These are phyloP conservation scores for Venturia pyrina DNA, from an alignment of 2,329 filamentous ascomycete genomes.

Conservation along the genomic window DNA sequence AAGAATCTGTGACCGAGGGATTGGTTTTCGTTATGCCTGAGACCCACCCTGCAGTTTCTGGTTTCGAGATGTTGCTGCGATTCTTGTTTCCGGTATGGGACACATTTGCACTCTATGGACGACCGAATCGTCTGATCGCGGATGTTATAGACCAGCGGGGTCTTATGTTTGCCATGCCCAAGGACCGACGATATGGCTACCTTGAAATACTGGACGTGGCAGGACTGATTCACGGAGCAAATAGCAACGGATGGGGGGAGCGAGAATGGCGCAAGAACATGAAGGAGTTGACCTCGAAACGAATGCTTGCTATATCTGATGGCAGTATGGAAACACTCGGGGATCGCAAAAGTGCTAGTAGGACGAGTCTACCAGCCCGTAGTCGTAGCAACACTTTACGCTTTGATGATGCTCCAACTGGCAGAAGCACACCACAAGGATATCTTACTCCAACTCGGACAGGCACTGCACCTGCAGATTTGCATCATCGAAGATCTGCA, in stretches of 20 bases:
- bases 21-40: conserved; percentile 99
- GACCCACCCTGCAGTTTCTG: conserved; percentile 77
- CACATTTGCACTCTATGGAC: conserved; percentile 82
- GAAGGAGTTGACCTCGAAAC: conserved; percentile 75
- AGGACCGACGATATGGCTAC: conserved; percentile 78
- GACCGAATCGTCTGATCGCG: conserved; percentile 75
- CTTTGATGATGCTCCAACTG: conserved; percentile 29
- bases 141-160: conserved; percentile 80
- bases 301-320: conserved; percentile 48
- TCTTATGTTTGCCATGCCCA: conserved; percentile 97
- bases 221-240: conserved; percentile 65
- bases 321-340: conserved; percentile 20
- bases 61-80: conserved; percentile 89
- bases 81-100: conserved; percentile 93
- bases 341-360: conserved; percentile 34
- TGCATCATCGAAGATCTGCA: conserved; percentile 17
- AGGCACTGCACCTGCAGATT: conserved; percentile 41
- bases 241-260: conserved; percentile 70
- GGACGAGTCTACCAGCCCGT: conserved; percentile 28
- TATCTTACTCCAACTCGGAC: conserved; percentile 24
- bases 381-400: conserved; percentile 25
- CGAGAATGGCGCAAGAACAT: conserved; percentile 80
- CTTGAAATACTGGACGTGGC: conserved; percentile 81
- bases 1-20: conserved; percentile 71
- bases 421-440: conserved; percentile 27